Evolutionary conservation across 257 asterid species (phyloP), one percentile per base, ranked within the genome.

Genomic region (Primulina eburnea): DNA sequence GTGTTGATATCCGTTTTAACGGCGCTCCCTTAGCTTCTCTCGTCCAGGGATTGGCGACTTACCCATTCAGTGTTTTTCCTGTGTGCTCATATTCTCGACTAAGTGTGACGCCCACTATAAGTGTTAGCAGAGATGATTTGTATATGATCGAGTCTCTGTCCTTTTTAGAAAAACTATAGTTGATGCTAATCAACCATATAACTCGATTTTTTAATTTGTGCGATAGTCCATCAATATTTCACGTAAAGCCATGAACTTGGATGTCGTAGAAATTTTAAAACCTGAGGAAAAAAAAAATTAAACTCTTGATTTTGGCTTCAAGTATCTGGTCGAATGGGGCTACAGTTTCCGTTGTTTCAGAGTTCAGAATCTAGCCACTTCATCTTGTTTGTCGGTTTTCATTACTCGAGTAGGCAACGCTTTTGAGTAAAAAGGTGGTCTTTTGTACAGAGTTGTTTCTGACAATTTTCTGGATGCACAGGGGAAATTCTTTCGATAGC

Each of bases 401-500:
- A 1, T 47, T 47, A 47, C 18, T 47, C 2, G 6, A 47, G 55
- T 14, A 14, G 20, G 21, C 57, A 16, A 50, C 21, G 2, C 8
- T 47, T 16, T 47, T 16, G 56, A 16, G 18, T 47, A 5, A 47
- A 47, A 47, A 47, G 18, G 55, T 47, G 56, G 20, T 47, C 56
- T 43, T 43, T 43, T 12, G 53, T 43, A 43, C 53, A 12, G 18
- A 16, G 57, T 16, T 50, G 57, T 50, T 50, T 50, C 8, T 50
- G 5, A 50, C 30, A 16, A 0, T 50, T 16, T 50, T 75, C 30
- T 75, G 12, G 24, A 7, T 66, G 28, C 76, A 80, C 90, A 88
- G 96, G 75, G 96, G 92, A 73, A 84, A 67, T 72, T 81, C 86
- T 71, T 61, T 84, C 75, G 92, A 88, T 40, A 88, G 96, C 79